These are phyloP conservation scores for Fraxinus albicans DNA, from an alignment of 305 asterid species.

Conservation along the genomic window DNA sequence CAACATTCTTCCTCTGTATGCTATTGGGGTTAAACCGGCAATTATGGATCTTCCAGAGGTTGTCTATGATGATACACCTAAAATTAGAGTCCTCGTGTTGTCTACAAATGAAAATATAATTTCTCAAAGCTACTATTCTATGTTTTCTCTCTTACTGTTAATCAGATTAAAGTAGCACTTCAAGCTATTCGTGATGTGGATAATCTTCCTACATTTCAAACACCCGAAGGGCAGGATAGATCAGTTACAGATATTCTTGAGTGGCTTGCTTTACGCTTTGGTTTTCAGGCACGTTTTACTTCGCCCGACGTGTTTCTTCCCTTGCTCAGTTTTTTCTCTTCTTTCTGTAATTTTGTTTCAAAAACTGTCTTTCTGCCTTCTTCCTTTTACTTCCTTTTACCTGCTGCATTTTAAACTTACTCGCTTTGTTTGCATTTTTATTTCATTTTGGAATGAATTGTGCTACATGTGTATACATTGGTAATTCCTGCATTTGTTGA, in stretches of 20 bases:
- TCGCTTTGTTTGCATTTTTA: neutral
- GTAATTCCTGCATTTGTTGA: neutral
- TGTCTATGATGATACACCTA: conserved; percentile 17
- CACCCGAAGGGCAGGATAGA: conserved; percentile 59
- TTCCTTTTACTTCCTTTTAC: neutral
- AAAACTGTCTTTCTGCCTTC: neutral
- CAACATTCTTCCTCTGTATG: conserved; percentile 87
- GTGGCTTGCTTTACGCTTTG: conserved; percentile 92
- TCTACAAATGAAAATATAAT: conserved; percentile 19
- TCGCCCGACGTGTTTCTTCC: neutral
- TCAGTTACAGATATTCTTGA: conserved; percentile 75
- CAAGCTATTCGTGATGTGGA: conserved; percentile 65
- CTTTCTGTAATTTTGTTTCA: neutral
- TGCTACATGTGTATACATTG: neutral
- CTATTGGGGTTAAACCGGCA: conserved; percentile 83
- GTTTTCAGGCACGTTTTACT: conserved; percentile 76
- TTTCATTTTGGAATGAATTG: neutral
- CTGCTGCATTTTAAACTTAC: conserved; percentile 5
- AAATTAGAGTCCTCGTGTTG: conserved; percentile 10
- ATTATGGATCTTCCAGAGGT: conserved; percentile 99
- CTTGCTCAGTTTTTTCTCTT: neutral
- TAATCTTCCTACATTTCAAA: conserved; percentile 62
- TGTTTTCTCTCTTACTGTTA: conserved; percentile 16
- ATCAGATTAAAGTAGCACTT: conserved; percentile 83
- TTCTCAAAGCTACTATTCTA: neutral